Conservation (phyloP, 768 basidiomycete species). For the Auriscalpium vulgare region DNA sequence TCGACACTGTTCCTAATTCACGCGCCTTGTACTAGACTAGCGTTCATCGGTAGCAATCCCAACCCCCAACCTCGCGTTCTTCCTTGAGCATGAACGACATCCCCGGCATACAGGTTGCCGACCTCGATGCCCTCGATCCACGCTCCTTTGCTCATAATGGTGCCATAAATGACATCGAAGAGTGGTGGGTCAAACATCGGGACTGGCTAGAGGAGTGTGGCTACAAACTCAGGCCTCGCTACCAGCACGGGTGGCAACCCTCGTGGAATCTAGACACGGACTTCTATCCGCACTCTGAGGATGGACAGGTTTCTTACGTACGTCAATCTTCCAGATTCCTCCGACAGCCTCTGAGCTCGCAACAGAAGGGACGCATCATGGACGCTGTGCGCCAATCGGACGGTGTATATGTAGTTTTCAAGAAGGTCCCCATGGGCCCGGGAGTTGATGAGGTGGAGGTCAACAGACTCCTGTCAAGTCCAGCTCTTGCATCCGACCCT, state of each 20-base stretch:
- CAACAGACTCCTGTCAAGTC: conserved; percentile 1
- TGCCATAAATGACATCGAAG: neutral
- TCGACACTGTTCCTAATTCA: no score
- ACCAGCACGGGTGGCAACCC: conserved; percentile 6
- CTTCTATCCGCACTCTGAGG: neutral
- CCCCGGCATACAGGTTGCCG: no score
- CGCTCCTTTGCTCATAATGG: no score
- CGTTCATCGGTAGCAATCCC: no score
- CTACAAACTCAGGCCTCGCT: conserved; percentile 10
- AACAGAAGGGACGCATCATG: neutral
- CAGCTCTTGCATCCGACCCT: conserved; percentile 5
- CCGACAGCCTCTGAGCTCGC: neutral
- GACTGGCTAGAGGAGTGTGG: neutral
- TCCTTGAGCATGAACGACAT: no score
- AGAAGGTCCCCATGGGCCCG: conserved; percentile 1
- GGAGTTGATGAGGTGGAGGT: conserved; percentile 5
- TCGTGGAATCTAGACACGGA: conserved; percentile 1
- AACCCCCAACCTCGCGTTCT: no score
- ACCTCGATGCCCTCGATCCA: no score
- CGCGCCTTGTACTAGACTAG: no score
- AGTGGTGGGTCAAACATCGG: conserved; percentile 9
- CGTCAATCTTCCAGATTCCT: neutral
- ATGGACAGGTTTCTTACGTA: neutral
- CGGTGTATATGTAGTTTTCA: conserved; percentile 14
- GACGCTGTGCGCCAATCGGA: conserved; percentile 15